Evolutionary conservation across 2,329 filamentous ascomycete genomes (phyloP), one percentile per base, ranked within the genome.

Genomic region (Fusarium sp.): DNA sequence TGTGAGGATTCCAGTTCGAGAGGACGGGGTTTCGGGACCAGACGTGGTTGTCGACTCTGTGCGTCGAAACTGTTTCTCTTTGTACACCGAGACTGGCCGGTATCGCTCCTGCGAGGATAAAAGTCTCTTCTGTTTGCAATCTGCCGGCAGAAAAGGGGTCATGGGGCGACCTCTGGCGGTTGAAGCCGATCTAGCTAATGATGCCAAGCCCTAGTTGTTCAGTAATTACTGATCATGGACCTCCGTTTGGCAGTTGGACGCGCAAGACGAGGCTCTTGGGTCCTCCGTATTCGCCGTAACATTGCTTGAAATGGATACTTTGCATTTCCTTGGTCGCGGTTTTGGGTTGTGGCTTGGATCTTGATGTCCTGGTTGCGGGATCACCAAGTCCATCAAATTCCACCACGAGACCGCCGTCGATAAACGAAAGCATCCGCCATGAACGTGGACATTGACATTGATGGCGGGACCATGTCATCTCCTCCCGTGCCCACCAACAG

Each of bases 351-450:
- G 43, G 40, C 15, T n/a, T 58, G 35, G 38, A 35, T 68, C 58
- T 71, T 62, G 32, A 62, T 47, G 32, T 35, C 58, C 38, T 40
- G 64, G 61, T 69, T 61, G 68, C 50, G 62, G 65, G 69, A 52
- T 72, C 69, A 72, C 66, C 40, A 56, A 69, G 61, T 63, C 57
- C 52, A 65, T 57, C 71, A 50, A 35, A 66, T 52, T 25, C 38
- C 40, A 63, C 58, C 65, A 74, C 52, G 65, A 59, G 71, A 66
- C 68, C 71, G 22, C 50, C 38, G 27, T 52, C 37, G 32, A 60
- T 59, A 38, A 10, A 25, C 12, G n/a, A 56, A 25, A 25, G 61
- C 50, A 30, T n/a, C 54, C 45, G 32, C 17, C 20, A 37, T 12
- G 17, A 25, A 50, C 20, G 43, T 12, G 17, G 30, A 50, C 37